Conservation (phyloP, 2,329 filamentous ascomycete genomes). For the Alternaria sp. region DNA sequence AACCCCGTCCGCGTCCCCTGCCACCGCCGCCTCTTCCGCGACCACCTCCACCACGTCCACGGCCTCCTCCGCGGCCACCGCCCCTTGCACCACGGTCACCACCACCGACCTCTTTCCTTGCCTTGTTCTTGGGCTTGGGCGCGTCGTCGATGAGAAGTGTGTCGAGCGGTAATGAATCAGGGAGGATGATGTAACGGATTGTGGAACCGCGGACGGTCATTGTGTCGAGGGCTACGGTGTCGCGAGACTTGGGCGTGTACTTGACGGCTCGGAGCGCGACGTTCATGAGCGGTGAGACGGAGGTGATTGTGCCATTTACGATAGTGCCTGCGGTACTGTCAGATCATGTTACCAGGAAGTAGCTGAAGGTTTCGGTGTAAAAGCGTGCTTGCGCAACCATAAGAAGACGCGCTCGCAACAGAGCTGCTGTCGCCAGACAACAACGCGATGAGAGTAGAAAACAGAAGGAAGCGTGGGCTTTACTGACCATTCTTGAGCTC, state of each 20-base stretch:
- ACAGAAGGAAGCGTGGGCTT: background rate
- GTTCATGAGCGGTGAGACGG: conserved; percentile 98
- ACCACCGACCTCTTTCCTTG: conserved; percentile 79
- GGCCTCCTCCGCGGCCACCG: conserved; percentile 47
- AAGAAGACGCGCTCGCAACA: background rate
- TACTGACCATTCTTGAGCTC: conserved; percentile 93
- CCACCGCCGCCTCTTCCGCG: conserved; percentile 52
- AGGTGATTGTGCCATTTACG: conserved; percentile 94
- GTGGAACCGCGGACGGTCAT: conserved; percentile 97
- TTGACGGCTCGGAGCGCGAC: conserved; percentile 94
- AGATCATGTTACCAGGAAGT: background rate
- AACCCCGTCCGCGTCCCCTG: conserved; percentile 47
- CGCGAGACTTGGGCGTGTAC: conserved; percentile 89
- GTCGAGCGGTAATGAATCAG: conserved; percentile 92
- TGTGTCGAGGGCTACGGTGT: conserved; percentile 85
- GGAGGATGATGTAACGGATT: conserved; percentile 95
- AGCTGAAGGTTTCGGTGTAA: background rate
- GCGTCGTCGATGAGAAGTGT: conserved; percentile 95
- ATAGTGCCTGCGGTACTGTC: conserved; percentile 73
- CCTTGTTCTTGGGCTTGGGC: conserved; percentile 99
- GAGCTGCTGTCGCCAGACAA: background rate
- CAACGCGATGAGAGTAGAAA: background rate
- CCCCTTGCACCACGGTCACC: conserved; percentile 53
- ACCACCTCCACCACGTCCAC: conserved; percentile 48
- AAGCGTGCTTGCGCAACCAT: conserved; percentile 5